Percentiles rank a stretch among this genome's conserved stretches.
Conservation (phyloP, 2,329 filamentous ascomycete species). For the Scopulariopsis brevicaulis region DNA sequence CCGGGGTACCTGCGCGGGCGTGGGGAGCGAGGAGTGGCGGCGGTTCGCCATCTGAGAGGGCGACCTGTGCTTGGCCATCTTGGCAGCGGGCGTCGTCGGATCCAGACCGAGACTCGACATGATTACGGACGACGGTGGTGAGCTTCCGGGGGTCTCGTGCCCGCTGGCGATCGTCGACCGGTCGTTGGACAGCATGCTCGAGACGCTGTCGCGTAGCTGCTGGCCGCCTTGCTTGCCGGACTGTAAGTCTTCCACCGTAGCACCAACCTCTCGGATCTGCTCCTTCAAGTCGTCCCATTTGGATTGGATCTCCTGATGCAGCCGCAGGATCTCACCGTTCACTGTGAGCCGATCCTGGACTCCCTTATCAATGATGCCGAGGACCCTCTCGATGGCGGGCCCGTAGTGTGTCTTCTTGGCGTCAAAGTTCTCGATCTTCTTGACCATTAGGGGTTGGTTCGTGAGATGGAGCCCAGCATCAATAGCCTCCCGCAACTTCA, state of each 20-base stretch:
- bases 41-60: constrained; percentile 32
- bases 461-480: constrained; percentile 65
- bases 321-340: constrained; percentile 83
- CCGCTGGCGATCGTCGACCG: constrained; percentile 59
- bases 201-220: constrained; percentile 83
- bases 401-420: constrained; percentile 92
- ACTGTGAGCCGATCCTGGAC: constrained; percentile 91
- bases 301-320: constrained; percentile 77
- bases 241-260: constrained; percentile 61
- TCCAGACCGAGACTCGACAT: constrained; percentile 44
- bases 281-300: constrained; percentile 68
- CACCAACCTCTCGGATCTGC: constrained; percentile 68
- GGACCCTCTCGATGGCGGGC: constrained; percentile 80
- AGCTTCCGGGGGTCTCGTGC: constrained; percentile 60
- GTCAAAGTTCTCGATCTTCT: constrained; percentile 88
- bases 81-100: constrained; percentile 29
- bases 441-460: constrained; percentile 57
- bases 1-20: constrained; percentile 22
- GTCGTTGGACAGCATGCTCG: constrained; percentile 80
- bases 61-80: constrained; percentile 32
- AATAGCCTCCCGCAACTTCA: constrained; percentile 70
- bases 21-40: constrained; percentile 36
- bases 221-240: constrained; percentile 47
- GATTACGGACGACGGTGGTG: constrained; percentile 49
- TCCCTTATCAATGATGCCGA: constrained; percentile 91